These are phyloP conservation scores for Calonectria pseudoreteaudii DNA, from an alignment of 2,329 filamentous ascomycete genomes.

Conservation along the genomic window DNA sequence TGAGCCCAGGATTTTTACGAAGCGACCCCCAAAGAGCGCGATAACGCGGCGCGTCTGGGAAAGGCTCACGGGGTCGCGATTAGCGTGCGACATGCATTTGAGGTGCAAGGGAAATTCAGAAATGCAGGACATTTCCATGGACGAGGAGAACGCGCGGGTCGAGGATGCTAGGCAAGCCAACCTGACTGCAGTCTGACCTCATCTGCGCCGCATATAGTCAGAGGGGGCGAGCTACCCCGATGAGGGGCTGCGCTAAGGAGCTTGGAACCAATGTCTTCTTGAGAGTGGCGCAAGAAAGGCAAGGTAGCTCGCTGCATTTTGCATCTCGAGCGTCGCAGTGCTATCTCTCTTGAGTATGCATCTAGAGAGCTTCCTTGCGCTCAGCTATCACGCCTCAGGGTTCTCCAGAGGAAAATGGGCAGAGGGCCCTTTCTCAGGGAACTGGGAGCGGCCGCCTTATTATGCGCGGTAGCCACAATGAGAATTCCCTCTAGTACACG, in stretches of 20 bases:
- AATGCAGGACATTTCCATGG: constrained; percentile 8
- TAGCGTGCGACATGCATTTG: constrained; percentile 37
- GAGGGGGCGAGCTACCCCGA: constrained; percentile 11
- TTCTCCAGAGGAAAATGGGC: not conserved
- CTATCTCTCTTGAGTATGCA: constrained; percentile 17
- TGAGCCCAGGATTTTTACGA: constrained; percentile 33
- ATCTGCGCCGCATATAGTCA: constrained; percentile 17
- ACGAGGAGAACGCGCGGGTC: constrained; percentile 1
- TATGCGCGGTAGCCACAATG: constrained; percentile 3
- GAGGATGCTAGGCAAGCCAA: constrained; percentile 17
- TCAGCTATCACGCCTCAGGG: not conserved
- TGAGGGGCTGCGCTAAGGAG: constrained; percentile 14
- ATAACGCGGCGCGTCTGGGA: constrained; percentile 36
- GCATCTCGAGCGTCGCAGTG: constrained; percentile 15
- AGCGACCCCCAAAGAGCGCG: constrained; percentile 27
- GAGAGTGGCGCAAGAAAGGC: constrained; percentile 24
- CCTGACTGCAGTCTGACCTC: constrained; percentile 32
- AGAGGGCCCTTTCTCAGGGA: not conserved
- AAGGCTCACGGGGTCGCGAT: constrained; percentile 41
- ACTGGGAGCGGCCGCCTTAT: constrained; percentile 9
- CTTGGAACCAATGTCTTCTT: constrained; percentile 26
- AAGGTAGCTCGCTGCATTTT: constrained; percentile 20
- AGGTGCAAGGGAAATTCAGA: constrained; percentile 17
- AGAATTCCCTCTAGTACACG: not conserved
- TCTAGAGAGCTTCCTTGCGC: not conserved